A percentile compares a stretch with the other conserved stretches of the same genome.
phyloP scores from a whole-genome alignment of 148 eudicot species.

The Linanthus parryae region DNA sequence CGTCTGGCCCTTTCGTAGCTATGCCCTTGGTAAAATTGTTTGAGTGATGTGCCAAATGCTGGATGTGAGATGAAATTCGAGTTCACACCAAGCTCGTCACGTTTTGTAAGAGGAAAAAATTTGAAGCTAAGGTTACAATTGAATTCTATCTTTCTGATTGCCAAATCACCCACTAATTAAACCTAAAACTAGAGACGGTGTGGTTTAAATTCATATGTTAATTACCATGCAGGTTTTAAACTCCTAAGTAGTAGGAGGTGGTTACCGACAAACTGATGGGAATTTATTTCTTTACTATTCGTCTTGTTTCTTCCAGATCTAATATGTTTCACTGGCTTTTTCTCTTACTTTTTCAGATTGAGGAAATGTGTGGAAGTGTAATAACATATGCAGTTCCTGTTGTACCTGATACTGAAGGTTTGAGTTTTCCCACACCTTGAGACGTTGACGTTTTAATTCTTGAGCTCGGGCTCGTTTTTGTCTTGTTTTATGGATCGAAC shows the following conservation, averaged over 20 bases:
- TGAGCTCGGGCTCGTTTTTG: too few species aligned
- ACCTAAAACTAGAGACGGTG: not conserved
- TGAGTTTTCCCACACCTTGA: not conserved
- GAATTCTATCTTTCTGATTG: too few species aligned
- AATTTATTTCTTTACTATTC: not conserved
- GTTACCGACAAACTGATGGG: not conserved
- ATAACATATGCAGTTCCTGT: conserved; percentile 74
- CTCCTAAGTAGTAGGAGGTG: not conserved
- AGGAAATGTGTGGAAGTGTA: conserved; percentile 65
- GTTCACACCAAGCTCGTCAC: too few species aligned
- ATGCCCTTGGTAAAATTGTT: too few species aligned
- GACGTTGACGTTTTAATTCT: not conserved
- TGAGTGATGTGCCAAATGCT: too few species aligned
- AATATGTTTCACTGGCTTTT: not conserved
- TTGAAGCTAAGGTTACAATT: too few species aligned
- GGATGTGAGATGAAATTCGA: too few species aligned
- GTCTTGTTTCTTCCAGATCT: not conserved
- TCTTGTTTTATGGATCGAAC: not conserved
- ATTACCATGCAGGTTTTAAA: not conserved
- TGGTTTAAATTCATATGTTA: not conserved
- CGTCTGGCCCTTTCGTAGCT: too few species aligned
- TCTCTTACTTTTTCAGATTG: conserved; percentile 50
- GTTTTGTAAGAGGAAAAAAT: too few species aligned
- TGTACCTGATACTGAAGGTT: conserved; percentile 89
- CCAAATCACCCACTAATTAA: not conserved